A percentile compares a stretch with the other conserved stretches of the same genome.
Conservation (phyloP, 75 land plant species). For the Adiantum capillusveneris region DNA sequence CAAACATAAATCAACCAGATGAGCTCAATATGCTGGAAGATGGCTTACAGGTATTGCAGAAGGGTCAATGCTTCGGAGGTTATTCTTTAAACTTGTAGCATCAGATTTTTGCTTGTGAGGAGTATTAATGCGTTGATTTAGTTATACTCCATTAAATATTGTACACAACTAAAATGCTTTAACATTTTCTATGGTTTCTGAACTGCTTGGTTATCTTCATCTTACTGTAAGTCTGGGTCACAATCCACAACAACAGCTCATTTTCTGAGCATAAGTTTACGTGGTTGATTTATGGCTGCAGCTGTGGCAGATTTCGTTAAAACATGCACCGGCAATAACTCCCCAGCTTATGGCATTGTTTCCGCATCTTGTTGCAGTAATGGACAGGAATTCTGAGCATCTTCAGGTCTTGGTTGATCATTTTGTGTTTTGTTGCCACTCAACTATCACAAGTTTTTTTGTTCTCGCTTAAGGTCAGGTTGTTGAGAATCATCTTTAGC, state of each 20-base stretch:
- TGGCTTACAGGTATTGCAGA: constrained; percentile 64
- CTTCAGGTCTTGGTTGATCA: constrained; percentile 41
- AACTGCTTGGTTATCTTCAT: too few species aligned
- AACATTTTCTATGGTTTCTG: too few species aligned
- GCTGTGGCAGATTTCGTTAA: constrained; percentile 90
- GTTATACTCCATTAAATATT: not conserved
- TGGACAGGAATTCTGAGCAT: constrained; percentile 85
- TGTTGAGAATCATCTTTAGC: not conserved
- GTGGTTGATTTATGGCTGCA: constrained; percentile 43
- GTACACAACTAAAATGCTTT: not conserved
- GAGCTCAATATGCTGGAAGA: constrained; percentile 93
- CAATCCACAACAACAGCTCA: too few species aligned
- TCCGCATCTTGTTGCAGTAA: constrained; percentile 66
- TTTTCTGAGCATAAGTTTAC: too few species aligned
- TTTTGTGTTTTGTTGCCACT: not conserved
- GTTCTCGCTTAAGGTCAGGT: not conserved
- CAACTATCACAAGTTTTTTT: too few species aligned
- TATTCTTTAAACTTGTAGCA: not conserved
- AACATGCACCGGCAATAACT: constrained; percentile 72
- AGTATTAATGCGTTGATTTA: too few species aligned
- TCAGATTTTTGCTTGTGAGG: too few species aligned
- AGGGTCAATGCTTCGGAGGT: constrained; percentile 1
- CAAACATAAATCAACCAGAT: constrained; percentile 82
- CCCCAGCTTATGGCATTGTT: constrained; percentile 65
- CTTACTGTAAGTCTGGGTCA: too few species aligned